These are phyloP conservation scores for Cyberlindnera saturnus DNA, from an alignment of 805 yeast genomes.

Conservation along the genomic window DNA sequence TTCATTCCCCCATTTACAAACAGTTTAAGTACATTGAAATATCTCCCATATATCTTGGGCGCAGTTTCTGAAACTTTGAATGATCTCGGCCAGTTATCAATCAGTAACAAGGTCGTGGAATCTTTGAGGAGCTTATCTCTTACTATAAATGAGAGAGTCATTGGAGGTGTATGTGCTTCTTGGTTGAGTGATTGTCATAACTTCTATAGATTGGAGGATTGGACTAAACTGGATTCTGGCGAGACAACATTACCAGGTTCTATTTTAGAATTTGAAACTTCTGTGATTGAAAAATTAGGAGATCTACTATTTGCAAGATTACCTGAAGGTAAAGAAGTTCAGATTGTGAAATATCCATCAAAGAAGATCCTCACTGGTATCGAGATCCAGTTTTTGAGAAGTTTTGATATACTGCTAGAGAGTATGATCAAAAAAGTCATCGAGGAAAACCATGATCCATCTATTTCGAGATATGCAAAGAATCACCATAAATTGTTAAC, in stretches of 20 bases:
- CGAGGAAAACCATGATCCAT: slow-evolving; percentile 27
- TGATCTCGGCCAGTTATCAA: slow-evolving; percentile 37
- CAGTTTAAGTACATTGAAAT: slow-evolving; percentile 51
- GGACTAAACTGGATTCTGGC: slow-evolving; percentile 30
- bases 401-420: slow-evolving; percentile 41
- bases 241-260: slow-evolving; percentile 33
- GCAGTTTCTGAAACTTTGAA: slow-evolving; percentile 36
- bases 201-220: slow-evolving; percentile 34
- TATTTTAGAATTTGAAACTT: slow-evolving; percentile 28
- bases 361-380: slow-evolving; percentile 31
- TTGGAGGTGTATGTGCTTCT: slow-evolving; percentile 41
- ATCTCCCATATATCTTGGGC: slow-evolving; percentile 40
- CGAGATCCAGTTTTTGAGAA: slow-evolving; percentile 34
- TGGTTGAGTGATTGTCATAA: slow-evolving; percentile 46
- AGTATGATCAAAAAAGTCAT: slow-evolving; percentile 36
- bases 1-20: slow-evolving; percentile 63
- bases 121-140: slow-evolving; percentile 31
- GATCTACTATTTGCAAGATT: slow-evolving; percentile 29
- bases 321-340: slow-evolving; percentile 30
- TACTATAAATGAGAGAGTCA: slow-evolving; percentile 35
- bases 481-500: slow-evolving; percentile 44
- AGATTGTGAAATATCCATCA: slow-evolving; percentile 31
- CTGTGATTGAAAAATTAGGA: slow-evolving; percentile 28
- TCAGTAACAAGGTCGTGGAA: slow-evolving; percentile 33
- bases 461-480: slow-evolving; percentile 23